Conservation (phyloP, 1,139 yeast genomes). For the Hansenula sp. region DNA sequence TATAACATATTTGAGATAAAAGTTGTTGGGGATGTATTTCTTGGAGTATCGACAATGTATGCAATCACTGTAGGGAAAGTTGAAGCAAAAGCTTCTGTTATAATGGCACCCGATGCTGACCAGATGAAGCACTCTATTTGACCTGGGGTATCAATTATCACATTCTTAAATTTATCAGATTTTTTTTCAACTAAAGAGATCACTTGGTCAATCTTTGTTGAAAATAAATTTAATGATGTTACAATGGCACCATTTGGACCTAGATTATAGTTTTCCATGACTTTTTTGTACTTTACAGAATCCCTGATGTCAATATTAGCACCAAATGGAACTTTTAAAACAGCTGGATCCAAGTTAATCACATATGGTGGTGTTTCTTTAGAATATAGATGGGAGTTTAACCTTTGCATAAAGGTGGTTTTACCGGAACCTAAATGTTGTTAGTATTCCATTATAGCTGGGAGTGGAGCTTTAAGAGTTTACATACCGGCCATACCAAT, state of each 20-base stretch:
- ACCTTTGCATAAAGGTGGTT: slow-evolving; percentile 95
- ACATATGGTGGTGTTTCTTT: slow-evolving; percentile 74
- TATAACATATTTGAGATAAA: slow-evolving; percentile 98
- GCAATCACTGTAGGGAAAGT: slow-evolving; percentile 95
- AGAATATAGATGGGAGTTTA: slow-evolving; percentile 82
- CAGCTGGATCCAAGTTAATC: slow-evolving; percentile 95
- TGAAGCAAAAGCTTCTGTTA: slow-evolving; percentile 95
- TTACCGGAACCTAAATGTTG: slow-evolving; percentile 61
- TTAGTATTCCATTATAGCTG: neutral
- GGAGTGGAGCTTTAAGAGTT: neutral
- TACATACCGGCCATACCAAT: slow-evolving; percentile 88
- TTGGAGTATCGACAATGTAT: slow-evolving; percentile 93
- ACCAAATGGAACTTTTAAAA: slow-evolving; percentile 84
- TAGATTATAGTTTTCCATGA: slow-evolving; percentile 85
- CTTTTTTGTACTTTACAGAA: slow-evolving; percentile 91
- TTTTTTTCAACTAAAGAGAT: slow-evolving; percentile 81
- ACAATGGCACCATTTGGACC: slow-evolving; percentile 99
- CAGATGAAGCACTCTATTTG: slow-evolving; percentile 97
- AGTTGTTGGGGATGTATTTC: slow-evolving; percentile 91
- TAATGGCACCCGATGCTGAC: slow-evolving; percentile 96
- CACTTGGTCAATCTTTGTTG: slow-evolving; percentile 96
- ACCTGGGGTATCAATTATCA: slow-evolving; percentile 96
- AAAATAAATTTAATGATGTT: slow-evolving; percentile 84
- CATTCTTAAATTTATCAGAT: slow-evolving; percentile 59
- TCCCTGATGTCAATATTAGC: slow-evolving; percentile 96